Conservation (phyloP, 2,329 filamentous ascomycete genomes). For the Pestalotiopsis sp. region DNA sequence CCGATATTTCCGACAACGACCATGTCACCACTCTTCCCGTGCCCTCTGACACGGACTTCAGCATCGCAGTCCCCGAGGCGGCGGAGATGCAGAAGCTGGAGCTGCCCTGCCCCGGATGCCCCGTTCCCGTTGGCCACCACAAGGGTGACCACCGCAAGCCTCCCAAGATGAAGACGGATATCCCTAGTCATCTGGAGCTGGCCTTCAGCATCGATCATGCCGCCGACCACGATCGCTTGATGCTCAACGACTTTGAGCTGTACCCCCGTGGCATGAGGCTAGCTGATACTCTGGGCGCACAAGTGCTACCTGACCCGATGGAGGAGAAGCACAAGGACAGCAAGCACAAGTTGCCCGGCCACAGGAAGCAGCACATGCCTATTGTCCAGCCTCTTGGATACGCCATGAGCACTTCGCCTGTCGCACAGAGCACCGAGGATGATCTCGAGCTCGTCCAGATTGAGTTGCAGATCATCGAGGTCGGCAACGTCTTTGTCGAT, state of each 20-base stretch:
- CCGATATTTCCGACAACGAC: slow-evolving; percentile 29
- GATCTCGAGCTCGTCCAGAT: slow-evolving; percentile 55
- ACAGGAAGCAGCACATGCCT: slow-evolving; percentile 28
- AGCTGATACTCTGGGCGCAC: slow-evolving; percentile 46
- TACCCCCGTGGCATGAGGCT: slow-evolving; percentile 57
- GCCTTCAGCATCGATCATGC: slow-evolving; percentile 56
- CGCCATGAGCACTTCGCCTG: slow-evolving; percentile 44
- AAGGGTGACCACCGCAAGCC: slow-evolving; percentile 14
- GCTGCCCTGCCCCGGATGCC: slow-evolving; percentile 33
- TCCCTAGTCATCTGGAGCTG: slow-evolving; percentile 53
- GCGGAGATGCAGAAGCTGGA: slow-evolving; percentile 28
- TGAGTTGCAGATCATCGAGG: slow-evolving; percentile 62
- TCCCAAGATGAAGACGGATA: slow-evolving; percentile 21
- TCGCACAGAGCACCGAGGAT: slow-evolving; percentile 52
- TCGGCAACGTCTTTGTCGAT: slow-evolving; percentile 58
- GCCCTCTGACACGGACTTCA: slow-evolving; percentile 22
- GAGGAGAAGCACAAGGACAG: slow-evolving; percentile 11
- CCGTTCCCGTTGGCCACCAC: slow-evolving; percentile 23
- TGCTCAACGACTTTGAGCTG: slow-evolving; percentile 63
- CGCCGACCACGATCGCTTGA: slow-evolving; percentile 46
- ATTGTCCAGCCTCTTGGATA: slow-evolving; percentile 49
- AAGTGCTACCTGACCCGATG: slow-evolving; percentile 41
- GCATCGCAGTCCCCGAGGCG: slow-evolving; percentile 14
- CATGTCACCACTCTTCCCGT: slow-evolving; percentile 32
- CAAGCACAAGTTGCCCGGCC: slow-evolving; percentile 14